These are phyloP conservation scores for Botrytis deweyae DNA, from an alignment of 2,329 filamentous ascomycete genomes.

Conservation along the genomic window DNA sequence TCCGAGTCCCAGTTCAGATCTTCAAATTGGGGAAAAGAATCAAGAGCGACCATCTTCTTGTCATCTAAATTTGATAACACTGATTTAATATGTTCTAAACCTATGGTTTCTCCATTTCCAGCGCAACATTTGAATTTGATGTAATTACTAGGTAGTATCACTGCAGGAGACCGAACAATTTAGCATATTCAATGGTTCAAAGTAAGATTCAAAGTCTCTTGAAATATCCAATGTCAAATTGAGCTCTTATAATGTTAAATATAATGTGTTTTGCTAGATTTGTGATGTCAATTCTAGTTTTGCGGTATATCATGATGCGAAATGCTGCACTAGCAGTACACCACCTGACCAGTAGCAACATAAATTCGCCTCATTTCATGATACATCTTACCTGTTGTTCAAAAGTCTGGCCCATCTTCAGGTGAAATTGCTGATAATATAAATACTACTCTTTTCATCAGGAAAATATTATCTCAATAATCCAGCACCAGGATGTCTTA, in stretches of 20 bases:
- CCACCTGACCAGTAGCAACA: background rate
- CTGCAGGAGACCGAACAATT: background rate
- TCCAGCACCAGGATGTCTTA: background rate
- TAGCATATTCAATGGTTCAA: background rate
- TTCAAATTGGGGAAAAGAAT: too few relatives aligned
- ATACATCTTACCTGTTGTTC: too few relatives aligned
- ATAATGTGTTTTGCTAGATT: background rate
- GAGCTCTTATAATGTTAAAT: background rate
- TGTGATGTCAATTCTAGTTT: background rate
- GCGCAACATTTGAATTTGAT: background rate
- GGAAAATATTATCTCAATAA: background rate
- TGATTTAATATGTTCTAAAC: too few relatives aligned
- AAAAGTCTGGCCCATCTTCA: background rate
- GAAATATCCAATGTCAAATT: fast-evolving
- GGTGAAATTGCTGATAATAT: background rate
- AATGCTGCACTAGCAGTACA: background rate
- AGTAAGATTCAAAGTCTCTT: background rate
- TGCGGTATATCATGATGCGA: background rate
- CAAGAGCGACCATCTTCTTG: too few relatives aligned
- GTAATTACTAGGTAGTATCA: background rate
- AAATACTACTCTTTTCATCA: background rate
- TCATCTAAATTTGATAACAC: too few relatives aligned
- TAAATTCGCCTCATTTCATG: background rate
- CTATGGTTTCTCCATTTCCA: background rate
- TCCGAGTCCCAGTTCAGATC: too few relatives aligned